phyloP scores from a whole-genome alignment of 2,329 filamentous ascomycete genomes.

The Domatiomyces globalis region DNA sequence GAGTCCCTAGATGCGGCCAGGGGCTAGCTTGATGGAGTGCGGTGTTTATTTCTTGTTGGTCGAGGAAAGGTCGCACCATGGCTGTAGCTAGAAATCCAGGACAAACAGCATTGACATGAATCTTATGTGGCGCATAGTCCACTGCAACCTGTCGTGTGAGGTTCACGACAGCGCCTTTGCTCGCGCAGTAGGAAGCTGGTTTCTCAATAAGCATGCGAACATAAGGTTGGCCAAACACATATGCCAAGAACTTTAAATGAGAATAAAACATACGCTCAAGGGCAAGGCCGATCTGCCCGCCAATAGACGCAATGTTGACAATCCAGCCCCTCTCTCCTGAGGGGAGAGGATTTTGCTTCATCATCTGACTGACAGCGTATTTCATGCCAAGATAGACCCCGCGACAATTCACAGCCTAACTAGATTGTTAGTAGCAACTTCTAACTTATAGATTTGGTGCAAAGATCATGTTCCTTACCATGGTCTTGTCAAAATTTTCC shows the following conservation, averaged over 20 bases:
- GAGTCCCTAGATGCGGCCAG: too few species aligned
- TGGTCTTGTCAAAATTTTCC: constrained; percentile 6
- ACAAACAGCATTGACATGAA: constrained; percentile 39
- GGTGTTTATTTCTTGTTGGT: too few species aligned
- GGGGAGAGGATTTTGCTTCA: constrained; percentile 12
- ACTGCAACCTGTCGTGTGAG: constrained; percentile 28
- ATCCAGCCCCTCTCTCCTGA: constrained; percentile 26
- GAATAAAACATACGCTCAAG: too few species aligned
- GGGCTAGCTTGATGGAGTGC: too few species aligned
- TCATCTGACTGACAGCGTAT: constrained; percentile 12
- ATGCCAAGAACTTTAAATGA: too few species aligned
- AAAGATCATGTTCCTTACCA: too few species aligned
- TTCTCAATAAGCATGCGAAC: too few species aligned
- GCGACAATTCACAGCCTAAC: constrained; percentile 27
- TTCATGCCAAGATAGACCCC: constrained; percentile 32
- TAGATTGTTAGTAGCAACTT: too few species aligned
- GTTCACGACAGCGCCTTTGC: constrained; percentile 15
- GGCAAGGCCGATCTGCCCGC: constrained; percentile 17
- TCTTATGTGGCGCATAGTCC: constrained; percentile 20
- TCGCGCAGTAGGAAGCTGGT: constrained; percentile 11
- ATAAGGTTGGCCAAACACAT: too few species aligned
- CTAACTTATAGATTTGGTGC: too few species aligned
- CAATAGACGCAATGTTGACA: constrained; percentile 23
- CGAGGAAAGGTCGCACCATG: too few species aligned
- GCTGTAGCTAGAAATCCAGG: too few species aligned